Evolutionary conservation across 1,284 basidiomycete species (phyloP), one percentile per base, ranked within the genome.

Genomic region (Heterobasidion parviporum): DNA sequence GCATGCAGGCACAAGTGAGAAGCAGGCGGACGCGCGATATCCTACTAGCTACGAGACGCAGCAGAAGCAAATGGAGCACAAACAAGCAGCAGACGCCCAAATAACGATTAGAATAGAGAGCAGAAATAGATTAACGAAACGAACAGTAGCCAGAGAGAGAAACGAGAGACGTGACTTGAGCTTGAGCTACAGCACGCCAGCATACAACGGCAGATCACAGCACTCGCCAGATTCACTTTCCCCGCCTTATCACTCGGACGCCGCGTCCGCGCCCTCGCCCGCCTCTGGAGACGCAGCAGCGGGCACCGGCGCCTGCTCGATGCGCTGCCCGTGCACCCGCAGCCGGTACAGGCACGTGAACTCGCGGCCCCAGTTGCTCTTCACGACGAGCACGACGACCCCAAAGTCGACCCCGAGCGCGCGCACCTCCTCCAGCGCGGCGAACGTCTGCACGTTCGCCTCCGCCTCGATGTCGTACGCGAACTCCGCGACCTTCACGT

Each of bases 331-430:
- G 66, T 85, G 88, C 36, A 89, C 86, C 35, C 89, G 78, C 70
- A 98, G 79, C 53, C 95, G 82, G 70, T 98, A 98, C 38, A 98
- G 67, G 70, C 95, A 98, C 0, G 95, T 98, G 66, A 82, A 90
- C 59, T 87, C 72, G 65, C 80, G 80, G 33, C 95, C 96, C 85
- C 93, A 96, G 67, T 98, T 98, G 65, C 77, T 88, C 67, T 82
- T 77, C 61, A 98, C 74, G 61, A 81, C 73, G 64, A 97, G 75
- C 56, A 89, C 82, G 15, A 98, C 88, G 50, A 93, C 74, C 1
- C 87, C 87, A 63, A 94, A 87, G 65, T 92, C 89, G 54, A 96
- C 75, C 6, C 79, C 83, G 15, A 94, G 74, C 12, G 80, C 79
- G 53, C 73, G 74, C 26, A 94, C 77, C 51, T 86, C 85, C 52